phyloP scores from a whole-genome alignment of 441 rosid species.

The Erodium chrysanthum region DNA sequence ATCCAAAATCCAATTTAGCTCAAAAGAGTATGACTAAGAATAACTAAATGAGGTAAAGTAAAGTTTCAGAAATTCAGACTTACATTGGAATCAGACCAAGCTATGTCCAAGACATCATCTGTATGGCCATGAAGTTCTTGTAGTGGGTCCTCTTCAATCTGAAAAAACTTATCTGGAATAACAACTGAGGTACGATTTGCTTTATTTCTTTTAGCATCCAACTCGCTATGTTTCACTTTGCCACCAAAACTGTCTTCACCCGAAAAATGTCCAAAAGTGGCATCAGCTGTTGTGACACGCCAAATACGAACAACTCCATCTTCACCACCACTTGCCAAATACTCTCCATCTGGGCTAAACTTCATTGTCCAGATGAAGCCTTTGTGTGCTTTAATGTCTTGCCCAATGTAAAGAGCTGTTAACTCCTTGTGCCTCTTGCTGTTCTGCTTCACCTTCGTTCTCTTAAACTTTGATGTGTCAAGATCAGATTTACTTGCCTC shows the following conservation, averaged over 20 bases:
- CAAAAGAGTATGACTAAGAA: background rate
- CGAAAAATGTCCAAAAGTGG: slow-evolving; percentile 22
- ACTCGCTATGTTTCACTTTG: slow-evolving; percentile 19
- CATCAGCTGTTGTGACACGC: slow-evolving; percentile 37
- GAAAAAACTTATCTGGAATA: slow-evolving; percentile 54
- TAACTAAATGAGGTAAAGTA: background rate
- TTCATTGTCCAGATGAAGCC: slow-evolving; percentile 65
- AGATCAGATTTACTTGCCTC: slow-evolving; percentile 14
- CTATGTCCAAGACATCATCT: slow-evolving; percentile 58
- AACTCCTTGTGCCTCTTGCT: slow-evolving; percentile 58
- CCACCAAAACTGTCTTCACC: slow-evolving; percentile 16
- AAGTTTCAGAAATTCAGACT: background rate
- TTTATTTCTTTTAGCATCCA: slow-evolving; percentile 21
- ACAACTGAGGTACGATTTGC: slow-evolving; percentile 26
- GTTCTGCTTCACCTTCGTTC: slow-evolving; percentile 45
- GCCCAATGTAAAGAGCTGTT: slow-evolving; percentile 43
- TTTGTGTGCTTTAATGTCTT: slow-evolving; percentile 63
- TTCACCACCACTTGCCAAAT: slow-evolving; percentile 72
- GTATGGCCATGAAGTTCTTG: slow-evolving; percentile 63
- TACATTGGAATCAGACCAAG: slow-evolving; percentile 85
- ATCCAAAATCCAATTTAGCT: slow-evolving; percentile 16
- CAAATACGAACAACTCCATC: slow-evolving; percentile 70
- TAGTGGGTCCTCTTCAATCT: slow-evolving; percentile 51
- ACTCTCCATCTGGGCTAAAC: slow-evolving; percentile 74
- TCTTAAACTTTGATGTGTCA: slow-evolving; percentile 22